Evolutionary conservation across 768 basidiomycete genomes (phyloP).

Genomic region (Amyloporia xantha): DNA sequence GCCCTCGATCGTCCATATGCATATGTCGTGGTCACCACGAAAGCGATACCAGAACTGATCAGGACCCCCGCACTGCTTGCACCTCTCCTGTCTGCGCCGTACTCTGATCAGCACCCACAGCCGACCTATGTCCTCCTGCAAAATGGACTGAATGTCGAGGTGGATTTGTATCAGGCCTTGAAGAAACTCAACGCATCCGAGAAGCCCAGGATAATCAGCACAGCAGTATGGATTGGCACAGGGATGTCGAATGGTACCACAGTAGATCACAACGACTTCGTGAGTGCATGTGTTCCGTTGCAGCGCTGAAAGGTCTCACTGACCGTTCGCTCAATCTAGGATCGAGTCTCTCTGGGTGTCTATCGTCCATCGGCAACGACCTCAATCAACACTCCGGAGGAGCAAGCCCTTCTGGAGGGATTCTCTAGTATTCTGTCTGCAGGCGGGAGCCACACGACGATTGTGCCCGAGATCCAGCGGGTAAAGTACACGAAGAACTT

Average conservation of each 20-base stretch:
- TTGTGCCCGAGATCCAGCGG: conserved; percentile 56
- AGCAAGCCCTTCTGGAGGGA: conserved; percentile 36
- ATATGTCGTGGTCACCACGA: conserved; percentile 63
- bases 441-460: conserved; percentile 41
- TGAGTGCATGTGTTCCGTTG: conserved; percentile 23
- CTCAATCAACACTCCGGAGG: conserved; percentile 35
- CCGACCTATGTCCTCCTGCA: conserved; percentile 59
- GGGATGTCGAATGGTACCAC: conserved; percentile 41
- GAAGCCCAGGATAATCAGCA: conserved; percentile 46
- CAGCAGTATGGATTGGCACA: conserved; percentile 48
- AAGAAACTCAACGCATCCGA: conserved; percentile 33
- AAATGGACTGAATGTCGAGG: conserved; percentile 70
- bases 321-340: conserved; percentile 26
- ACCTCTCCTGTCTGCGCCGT: conserved; percentile 44
- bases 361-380: conserved; percentile 42
- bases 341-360: conserved; percentile 45
- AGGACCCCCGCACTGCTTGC: conserved; percentile 51
- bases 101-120: conserved; percentile 39
- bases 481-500: conserved; percentile 58
- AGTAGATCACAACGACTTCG: conserved; percentile 47
- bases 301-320: background rate
- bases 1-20: conserved; percentile 57
- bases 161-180: conserved; percentile 51
- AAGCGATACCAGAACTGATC: conserved; percentile 60
- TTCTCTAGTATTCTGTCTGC: conserved; percentile 37